Evolutionary conservation across 164 flowering plant genomes (phyloP).

Genomic region (Amborella trichopoda): DNA sequence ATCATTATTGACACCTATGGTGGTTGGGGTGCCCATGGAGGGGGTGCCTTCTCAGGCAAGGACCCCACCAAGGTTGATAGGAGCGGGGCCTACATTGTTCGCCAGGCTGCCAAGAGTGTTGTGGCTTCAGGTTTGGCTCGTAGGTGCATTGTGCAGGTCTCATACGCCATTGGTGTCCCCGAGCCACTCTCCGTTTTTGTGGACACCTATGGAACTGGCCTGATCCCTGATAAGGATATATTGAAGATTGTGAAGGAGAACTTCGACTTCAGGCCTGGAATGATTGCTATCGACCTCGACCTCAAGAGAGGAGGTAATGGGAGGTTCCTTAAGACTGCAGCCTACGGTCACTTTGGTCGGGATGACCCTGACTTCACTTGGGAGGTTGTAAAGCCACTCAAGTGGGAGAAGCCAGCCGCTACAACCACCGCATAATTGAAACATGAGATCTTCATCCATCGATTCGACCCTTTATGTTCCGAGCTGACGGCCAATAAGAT

Average conservation of each 20-base stretch:
- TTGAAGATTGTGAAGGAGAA: slow-evolving; percentile 63
- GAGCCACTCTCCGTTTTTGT: slow-evolving; percentile 73
- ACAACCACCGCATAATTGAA: too few relatives aligned
- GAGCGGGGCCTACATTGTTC: slow-evolving; percentile 69
- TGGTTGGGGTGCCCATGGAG: slow-evolving; percentile 84
- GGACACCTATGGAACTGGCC: slow-evolving; percentile 53
- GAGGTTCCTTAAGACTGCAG: slow-evolving; percentile 75
- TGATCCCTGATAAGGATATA: slow-evolving; percentile 66
- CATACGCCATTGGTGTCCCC: slow-evolving; percentile 75
- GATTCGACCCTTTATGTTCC: background rate
- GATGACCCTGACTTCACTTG: slow-evolving; percentile 86
- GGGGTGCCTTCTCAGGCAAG: slow-evolving; percentile 78
- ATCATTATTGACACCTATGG: slow-evolving; percentile 76
- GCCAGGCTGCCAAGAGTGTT: slow-evolving; percentile 77
- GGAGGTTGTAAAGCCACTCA: slow-evolving; percentile 84
- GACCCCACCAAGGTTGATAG: slow-evolving; percentile 80
- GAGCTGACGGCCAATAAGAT: background rate
- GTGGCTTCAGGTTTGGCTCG: slow-evolving; percentile 70
- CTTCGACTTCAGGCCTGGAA: slow-evolving; percentile 78
- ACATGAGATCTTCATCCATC: slow-evolving; percentile 7
- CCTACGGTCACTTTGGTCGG: slow-evolving; percentile 84
- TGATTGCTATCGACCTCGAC: slow-evolving; percentile 66
- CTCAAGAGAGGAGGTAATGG: slow-evolving; percentile 74
- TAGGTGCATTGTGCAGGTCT: slow-evolving; percentile 64
- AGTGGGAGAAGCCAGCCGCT: slow-evolving; percentile 62